Percentiles rank a stretch among this genome's conserved stretches.
phyloP scores from a whole-genome alignment of 768 basidiomycete genomes.

The Grammothele lineata region DNA sequence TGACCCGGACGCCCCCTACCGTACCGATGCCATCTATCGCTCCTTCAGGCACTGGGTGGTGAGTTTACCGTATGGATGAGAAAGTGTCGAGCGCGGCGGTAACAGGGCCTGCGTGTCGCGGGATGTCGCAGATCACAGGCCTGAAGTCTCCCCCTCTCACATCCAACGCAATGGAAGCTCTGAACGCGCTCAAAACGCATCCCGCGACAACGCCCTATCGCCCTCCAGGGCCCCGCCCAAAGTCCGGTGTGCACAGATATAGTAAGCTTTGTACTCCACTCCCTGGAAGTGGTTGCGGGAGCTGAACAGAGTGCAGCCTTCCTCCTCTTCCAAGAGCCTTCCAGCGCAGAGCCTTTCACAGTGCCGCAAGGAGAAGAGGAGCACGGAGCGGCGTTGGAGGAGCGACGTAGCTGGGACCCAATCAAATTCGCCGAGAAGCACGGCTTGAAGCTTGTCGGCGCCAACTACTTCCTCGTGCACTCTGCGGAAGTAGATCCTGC shows the following conservation, averaged over 20 bases:
- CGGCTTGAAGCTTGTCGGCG: constrained; percentile 53
- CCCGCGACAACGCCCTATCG: constrained; percentile 51
- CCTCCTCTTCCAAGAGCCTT: constrained; percentile 58
- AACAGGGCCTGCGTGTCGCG: constrained; percentile 25
- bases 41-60: constrained; percentile 31
- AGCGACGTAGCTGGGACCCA: constrained; percentile 54
- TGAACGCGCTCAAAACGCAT: constrained; percentile 38
- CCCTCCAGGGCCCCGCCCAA: constrained; percentile 51
- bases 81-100: not conserved
- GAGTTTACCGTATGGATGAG: constrained; percentile 1
- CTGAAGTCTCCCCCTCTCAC: constrained; percentile 32
- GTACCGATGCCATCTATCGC: constrained; percentile 20
- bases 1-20: constrained; percentile 30
- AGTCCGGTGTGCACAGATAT: constrained; percentile 54
- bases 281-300: too few species aligned
- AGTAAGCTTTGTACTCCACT: constrained; percentile 29
- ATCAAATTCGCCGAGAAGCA: constrained; percentile 46
- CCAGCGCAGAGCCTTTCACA: constrained; percentile 26
- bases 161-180: constrained; percentile 28
- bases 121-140: constrained; percentile 30
- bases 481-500: constrained; percentile 5
- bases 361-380: constrained; percentile 46
- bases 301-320: constrained; percentile 34
- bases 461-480: constrained; percentile 42
- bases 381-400: constrained; percentile 37